A percentile compares a stretch with the other conserved stretches of the same genome.
phyloP scores from a whole-genome alignment of 225 moss, liverwort and hornwort species.

The Antitrichia curtipendula region DNA sequence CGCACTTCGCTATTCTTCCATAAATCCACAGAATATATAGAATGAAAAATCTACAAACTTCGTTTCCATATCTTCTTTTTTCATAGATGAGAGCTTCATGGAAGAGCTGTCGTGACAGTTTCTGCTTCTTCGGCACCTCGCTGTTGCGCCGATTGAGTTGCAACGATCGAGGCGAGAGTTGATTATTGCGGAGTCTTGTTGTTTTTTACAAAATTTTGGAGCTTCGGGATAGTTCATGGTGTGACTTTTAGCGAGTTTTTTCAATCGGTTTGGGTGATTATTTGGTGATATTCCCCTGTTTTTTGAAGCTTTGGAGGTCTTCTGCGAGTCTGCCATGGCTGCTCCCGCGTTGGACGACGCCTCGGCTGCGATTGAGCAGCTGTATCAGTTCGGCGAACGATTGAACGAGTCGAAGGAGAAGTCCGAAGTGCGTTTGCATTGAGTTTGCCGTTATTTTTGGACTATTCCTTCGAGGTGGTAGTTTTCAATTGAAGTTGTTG shows the following conservation, averaged over 20 bases:
- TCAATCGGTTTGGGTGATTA: background rate
- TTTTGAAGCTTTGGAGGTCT: background rate
- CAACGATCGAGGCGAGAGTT: background rate
- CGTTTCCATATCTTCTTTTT: fast-evolving
- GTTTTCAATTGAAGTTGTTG: background rate
- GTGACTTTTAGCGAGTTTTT: background rate
- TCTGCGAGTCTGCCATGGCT: constrained; percentile 18
- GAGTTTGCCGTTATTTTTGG: background rate
- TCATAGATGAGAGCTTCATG: background rate
- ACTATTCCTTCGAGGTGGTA: background rate
- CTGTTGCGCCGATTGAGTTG: background rate
- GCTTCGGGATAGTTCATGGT: background rate
- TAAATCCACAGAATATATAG: background rate
- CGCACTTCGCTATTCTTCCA: too few relatives aligned
- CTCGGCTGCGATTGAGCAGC: constrained; percentile 50
- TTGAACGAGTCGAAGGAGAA: constrained; percentile 52
- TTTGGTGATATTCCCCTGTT: background rate
- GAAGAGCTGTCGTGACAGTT: constrained; percentile 1
- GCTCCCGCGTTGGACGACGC: constrained; percentile 20
- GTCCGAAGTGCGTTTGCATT: constrained; percentile 19
- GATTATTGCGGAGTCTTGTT: background rate
- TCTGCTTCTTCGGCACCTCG: background rate
- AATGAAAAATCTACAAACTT: background rate
- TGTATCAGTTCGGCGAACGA: constrained; percentile 53
- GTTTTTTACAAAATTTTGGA: background rate